Conservation (phyloP, 1,284 basidiomycete genomes). For the Mycena sp. region DNA sequence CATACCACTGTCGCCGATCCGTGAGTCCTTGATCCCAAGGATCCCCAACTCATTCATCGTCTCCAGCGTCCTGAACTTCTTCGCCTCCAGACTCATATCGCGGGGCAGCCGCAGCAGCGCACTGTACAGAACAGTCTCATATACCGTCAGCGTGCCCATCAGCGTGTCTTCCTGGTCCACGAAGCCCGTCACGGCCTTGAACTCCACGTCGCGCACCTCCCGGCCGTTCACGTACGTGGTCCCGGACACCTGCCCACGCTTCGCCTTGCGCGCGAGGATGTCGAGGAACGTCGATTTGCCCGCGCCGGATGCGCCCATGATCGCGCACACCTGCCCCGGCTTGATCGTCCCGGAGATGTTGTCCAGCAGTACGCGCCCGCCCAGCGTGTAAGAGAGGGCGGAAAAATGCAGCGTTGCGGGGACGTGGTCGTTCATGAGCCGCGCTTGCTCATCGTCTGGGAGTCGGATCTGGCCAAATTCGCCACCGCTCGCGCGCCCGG, state of each 20-base stretch:
- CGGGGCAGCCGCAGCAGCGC: conserved; percentile 90
- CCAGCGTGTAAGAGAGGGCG: conserved; percentile 83
- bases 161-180: conserved; percentile 99
- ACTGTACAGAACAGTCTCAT: conserved; percentile 96
- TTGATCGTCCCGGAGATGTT: conserved; percentile 84
- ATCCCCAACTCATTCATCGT: conserved; percentile 97
- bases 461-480: conserved; percentile 84
- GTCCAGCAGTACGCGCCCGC: conserved; percentile 77
- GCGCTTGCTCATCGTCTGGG: conserved; percentile 83
- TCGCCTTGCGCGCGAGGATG: conserved; percentile 90
- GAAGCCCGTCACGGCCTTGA: conserved; percentile 89
- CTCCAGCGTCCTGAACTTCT: conserved; percentile 93
- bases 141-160: conserved; percentile 96
- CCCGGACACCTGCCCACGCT: conserved; percentile 83
- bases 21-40: conserved; percentile 87
- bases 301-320: conserved; percentile 96
- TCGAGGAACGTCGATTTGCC: conserved; percentile 98
- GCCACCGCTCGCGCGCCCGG: conserved; percentile 75
- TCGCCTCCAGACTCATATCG: conserved; percentile 95
- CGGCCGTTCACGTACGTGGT: conserved; percentile 89
- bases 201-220: conserved; percentile 77
- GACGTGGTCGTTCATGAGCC: conserved; percentile 93
- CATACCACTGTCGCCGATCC: conserved; percentile 88
- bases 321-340: conserved; percentile 91
- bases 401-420: conserved; percentile 93